Base-by-base conservation (phyloP, 2,329 filamentous ascomycete species). In the Ceratocystis smalleyi region DNA sequence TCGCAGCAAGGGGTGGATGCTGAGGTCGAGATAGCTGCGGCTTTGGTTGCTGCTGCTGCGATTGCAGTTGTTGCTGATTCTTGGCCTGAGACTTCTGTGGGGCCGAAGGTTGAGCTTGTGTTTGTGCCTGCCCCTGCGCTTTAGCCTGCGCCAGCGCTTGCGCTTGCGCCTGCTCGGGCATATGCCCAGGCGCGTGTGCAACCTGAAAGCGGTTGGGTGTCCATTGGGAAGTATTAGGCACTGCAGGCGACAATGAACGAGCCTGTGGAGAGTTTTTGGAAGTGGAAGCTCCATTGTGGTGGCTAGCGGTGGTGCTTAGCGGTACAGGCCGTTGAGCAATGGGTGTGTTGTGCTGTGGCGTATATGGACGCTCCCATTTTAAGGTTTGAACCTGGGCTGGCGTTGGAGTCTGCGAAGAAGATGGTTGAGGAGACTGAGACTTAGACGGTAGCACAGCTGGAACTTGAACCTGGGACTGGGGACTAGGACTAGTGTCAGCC, bases 361-460 rank as follows among this genome's bases (percentile, higher is more conserved):
- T 57, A 30, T 62, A 61, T 2, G 65, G 62, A 30, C 60, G 60
- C 43, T 66, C 60, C 27, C 49, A 54, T 43, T 63, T 62, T 15
- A 60, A 55, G 30, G 65, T 19, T 19, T 49, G 62, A 6, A 30
- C 51, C 40, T 64, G 62, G 15, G 51, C 17, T 24, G 49, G 54
- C n/a, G 64, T 35, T 24, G n/a, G 40, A 30, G 2, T 19, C 17
- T 51, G n/a, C n/a, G 49, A 24, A 35, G 49, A 5, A 3, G n/a
- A 30, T 47, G 49, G 35, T 27, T 43, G 45, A 7, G 51, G 35
- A 59, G 64, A 40, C 12, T 62, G 64, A 12, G 64, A 22, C n/a
- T 57, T 43, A 71, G 67, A 68, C 72, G 64, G 35, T 17, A 47
- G 35, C 30, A 24, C 17, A 8, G 43, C 10, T 22, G 47, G 19